Conservation (phyloP, 1,139 yeast genomes). For the Hansenula lynferdii region DNA sequence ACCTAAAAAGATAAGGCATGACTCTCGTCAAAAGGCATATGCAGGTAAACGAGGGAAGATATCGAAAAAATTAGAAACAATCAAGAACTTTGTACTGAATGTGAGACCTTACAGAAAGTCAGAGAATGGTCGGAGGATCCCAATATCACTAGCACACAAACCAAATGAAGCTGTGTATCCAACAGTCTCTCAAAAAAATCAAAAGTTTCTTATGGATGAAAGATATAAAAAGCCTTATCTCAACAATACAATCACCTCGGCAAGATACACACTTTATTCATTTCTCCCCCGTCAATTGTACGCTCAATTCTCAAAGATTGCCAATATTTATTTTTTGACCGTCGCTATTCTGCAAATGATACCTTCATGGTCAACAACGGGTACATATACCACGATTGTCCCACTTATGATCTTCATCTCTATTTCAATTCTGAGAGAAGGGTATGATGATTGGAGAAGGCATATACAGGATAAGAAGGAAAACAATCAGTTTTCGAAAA, state of each 20-base stretch:
- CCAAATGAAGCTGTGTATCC: slow-evolving; percentile 17
- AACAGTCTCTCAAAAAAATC: too few species aligned
- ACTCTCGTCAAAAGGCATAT: slow-evolving; percentile 9
- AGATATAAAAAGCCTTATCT: slow-evolving; percentile 60
- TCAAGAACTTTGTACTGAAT: slow-evolving; percentile 26
- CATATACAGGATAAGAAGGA: slow-evolving; percentile 85
- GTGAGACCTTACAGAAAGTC: slow-evolving; percentile 33
- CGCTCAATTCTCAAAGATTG: slow-evolving; percentile 90
- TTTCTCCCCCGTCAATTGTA: slow-evolving; percentile 84
- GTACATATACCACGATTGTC: slow-evolving; percentile 89
- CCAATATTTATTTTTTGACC: slow-evolving; percentile 78
- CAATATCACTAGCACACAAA: slow-evolving; percentile 43
- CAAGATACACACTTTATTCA: slow-evolving; percentile 76
- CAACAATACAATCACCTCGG: slow-evolving; percentile 72
- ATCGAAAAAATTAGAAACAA: slow-evolving; percentile 16
- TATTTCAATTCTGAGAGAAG: slow-evolving; percentile 91
- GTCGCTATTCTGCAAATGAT: slow-evolving; percentile 94
- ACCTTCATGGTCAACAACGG: slow-evolving; percentile 97
- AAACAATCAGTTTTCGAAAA: slow-evolving; percentile 52
- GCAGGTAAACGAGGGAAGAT: slow-evolving; percentile 21
- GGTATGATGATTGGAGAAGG: slow-evolving; percentile 86
- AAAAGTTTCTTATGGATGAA: slow-evolving; percentile 51
- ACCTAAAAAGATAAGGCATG: slow-evolving; percentile 10
- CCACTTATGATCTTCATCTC: slow-evolving; percentile 84
- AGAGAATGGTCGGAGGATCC: slow-evolving; percentile 71